A percentile compares a stretch with the other conserved stretches of the same genome.
Evolutionary conservation across 164 flowering plant genomes (phyloP).

Genomic region (Protea cynaroides): DNA sequence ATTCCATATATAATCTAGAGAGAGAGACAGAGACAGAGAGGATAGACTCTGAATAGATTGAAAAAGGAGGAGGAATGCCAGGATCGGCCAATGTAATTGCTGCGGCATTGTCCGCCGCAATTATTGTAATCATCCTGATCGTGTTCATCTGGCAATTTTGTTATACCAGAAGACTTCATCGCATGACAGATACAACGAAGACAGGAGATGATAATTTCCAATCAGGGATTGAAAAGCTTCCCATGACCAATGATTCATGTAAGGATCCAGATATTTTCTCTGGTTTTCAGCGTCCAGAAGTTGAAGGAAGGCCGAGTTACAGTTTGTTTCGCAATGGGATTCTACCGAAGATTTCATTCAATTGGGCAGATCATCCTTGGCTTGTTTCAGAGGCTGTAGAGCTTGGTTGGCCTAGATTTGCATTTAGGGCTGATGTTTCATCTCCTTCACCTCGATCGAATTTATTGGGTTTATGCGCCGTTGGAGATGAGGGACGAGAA

Average conservation of each 20-base stretch:
- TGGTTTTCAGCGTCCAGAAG: slow-evolving; percentile 26
- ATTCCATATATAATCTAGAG: not conserved
- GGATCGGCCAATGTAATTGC: slow-evolving; percentile 12
- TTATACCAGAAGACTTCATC: not conserved
- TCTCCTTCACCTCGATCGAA: slow-evolving; percentile 40
- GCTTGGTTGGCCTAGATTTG: slow-evolving; percentile 84
- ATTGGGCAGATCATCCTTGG: slow-evolving; percentile 77
- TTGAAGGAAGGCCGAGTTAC: slow-evolving; percentile 26
- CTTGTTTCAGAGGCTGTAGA: slow-evolving; percentile 79
- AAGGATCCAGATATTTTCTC: not conserved
- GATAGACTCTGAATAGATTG: not conserved
- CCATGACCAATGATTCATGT: slow-evolving; percentile 14
- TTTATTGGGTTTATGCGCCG: slow-evolving; percentile 40
- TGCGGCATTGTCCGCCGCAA: slow-evolving; percentile 8
- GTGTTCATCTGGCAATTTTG: slow-evolving; percentile 26
- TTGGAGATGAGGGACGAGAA: slow-evolving; percentile 35
- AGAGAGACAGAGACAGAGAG: not conserved
- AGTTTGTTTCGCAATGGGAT: slow-evolving; percentile 34
- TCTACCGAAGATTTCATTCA: slow-evolving; percentile 41
- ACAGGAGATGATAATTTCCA: slow-evolving; percentile 30
- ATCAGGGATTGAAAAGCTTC: slow-evolving; percentile 44
- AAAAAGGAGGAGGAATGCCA: slow-evolving; percentile 13
- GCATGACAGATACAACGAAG: not conserved
- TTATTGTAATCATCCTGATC: slow-evolving; percentile 10
- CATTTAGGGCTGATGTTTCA: slow-evolving; percentile 37